A percentile compares a stretch with the other conserved stretches of the same genome.
phyloP scores from a whole-genome alignment of 345 rosid genomes.

The Erucastrum elatum region DNA sequence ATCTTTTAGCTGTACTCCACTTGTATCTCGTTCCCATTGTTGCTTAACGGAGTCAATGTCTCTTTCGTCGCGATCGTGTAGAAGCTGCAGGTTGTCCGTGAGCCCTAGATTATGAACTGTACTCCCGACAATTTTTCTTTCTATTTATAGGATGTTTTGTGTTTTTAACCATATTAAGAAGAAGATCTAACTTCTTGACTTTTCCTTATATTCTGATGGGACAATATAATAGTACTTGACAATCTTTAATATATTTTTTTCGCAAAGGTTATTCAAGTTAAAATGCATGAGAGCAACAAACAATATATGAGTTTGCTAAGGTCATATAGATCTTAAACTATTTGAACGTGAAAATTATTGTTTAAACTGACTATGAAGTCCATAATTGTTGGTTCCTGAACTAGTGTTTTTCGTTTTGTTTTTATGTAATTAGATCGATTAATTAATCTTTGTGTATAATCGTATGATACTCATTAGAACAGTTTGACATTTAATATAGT shows the following conservation, averaged over 20 bases:
- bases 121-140: conserved; percentile 35
- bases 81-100: conserved; percentile 29
- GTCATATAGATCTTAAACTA: background rate
- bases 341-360: background rate
- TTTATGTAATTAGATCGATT: background rate
- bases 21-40: conserved; percentile 15
- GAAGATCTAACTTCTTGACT: conserved; percentile 19
- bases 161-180: background rate
- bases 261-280: too few species aligned
- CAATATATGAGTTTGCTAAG: background rate
- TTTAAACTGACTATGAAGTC: background rate
- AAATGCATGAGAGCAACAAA: too few species aligned
- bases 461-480: background rate
- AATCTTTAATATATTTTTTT: background rate
- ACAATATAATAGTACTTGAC: conserved; percentile 4
- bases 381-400: conserved; percentile 3
- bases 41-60: conserved; percentile 25
- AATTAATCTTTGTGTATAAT: background rate
- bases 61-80: conserved; percentile 16
- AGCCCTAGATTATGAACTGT: conserved; percentile 21
- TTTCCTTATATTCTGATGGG: conserved; percentile 21
- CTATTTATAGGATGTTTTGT: conserved; percentile 21
- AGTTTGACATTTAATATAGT: background rate
- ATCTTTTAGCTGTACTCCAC: conserved; percentile 3
- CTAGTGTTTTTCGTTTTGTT: background rate